These are phyloP conservation scores for Dryas integrifolia DNA, from an alignment of 331 rosid species.

Conservation along the genomic window DNA sequence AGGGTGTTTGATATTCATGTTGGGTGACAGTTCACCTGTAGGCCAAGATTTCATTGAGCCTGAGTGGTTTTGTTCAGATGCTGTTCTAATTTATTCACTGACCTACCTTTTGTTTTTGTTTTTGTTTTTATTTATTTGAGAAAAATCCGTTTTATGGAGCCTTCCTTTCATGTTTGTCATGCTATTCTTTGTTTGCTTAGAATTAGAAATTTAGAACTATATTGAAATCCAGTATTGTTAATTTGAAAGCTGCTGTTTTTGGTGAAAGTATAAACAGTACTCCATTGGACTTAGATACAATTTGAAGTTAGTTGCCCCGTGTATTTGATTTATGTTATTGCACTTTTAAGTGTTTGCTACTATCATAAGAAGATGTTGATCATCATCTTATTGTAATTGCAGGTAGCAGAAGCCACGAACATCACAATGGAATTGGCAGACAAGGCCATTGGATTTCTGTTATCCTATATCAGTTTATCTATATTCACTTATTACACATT, in stretches of 20 bases:
- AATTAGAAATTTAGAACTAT: background rate
- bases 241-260: background rate
- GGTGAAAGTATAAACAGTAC: background rate
- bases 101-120: background rate
- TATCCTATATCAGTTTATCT: constrained; percentile 66
- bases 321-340: background rate
- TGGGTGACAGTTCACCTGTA: too few species aligned
- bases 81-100: background rate
- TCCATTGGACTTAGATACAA: background rate
- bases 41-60: too few species aligned
- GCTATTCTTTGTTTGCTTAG: background rate
- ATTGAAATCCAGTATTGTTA: background rate
- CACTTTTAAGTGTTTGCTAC: constrained; percentile 10
- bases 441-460: constrained; percentile 74
- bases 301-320: background rate
- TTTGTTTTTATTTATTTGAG: background rate
- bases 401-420: constrained; percentile 33
- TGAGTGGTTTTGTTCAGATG: background rate
- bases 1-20: too few species aligned
- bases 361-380: constrained; percentile 7
- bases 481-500: constrained; percentile 84
- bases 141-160: background rate
- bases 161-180: background rate
- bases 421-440: constrained; percentile 77
- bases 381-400: constrained; percentile 17